These are phyloP conservation scores for Globisporangium cylindrosporum DNA, from an alignment of 352 stramenopile species.

Conservation along the genomic window DNA sequence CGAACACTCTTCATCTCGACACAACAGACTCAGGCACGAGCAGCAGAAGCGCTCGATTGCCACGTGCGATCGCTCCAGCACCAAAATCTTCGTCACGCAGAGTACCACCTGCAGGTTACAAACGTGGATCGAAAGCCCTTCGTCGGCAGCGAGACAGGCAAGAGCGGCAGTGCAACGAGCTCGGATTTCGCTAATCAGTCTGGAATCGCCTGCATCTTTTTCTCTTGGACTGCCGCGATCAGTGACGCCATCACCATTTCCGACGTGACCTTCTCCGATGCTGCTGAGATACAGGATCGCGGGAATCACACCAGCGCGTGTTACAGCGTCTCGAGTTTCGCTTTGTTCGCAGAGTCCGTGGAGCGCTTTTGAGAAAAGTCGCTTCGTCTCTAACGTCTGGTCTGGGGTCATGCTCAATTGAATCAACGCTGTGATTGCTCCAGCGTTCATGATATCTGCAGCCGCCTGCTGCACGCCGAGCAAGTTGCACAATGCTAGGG, in stretches of 20 bases:
- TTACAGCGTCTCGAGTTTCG: constrained; percentile 44
- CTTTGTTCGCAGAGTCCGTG: constrained; percentile 62
- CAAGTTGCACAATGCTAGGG: constrained; percentile 72
- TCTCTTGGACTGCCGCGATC: constrained; percentile 4
- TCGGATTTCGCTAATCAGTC: constrained; percentile 45
- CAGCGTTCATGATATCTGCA: constrained; percentile 61
- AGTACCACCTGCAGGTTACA: constrained; percentile 52
- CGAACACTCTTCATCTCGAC: constrained; percentile 61
- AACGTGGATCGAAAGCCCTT: constrained; percentile 29
- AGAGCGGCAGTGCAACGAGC: constrained; percentile 63
- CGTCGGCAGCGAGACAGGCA: constrained; percentile 54
- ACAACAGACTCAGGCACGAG: constrained; percentile 68
- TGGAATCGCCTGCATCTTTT: not conserved
- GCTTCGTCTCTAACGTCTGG: constrained; percentile 45
- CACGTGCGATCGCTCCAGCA: constrained; percentile 44
- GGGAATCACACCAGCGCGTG: constrained; percentile 48
- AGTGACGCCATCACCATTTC: constrained; percentile 8
- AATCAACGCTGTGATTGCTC: constrained; percentile 63
- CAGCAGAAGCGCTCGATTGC: constrained; percentile 70
- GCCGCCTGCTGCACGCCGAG: constrained; percentile 72
- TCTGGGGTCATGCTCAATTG: constrained; percentile 49
- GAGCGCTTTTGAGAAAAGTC: constrained; percentile 64
- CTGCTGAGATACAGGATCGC: constrained; percentile 56
- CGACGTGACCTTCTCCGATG: not conserved
- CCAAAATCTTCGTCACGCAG: constrained; percentile 52